phyloP scores from a whole-genome alignment of 1,284 basidiomycete species.

The Tausonia pullulans region DNA sequence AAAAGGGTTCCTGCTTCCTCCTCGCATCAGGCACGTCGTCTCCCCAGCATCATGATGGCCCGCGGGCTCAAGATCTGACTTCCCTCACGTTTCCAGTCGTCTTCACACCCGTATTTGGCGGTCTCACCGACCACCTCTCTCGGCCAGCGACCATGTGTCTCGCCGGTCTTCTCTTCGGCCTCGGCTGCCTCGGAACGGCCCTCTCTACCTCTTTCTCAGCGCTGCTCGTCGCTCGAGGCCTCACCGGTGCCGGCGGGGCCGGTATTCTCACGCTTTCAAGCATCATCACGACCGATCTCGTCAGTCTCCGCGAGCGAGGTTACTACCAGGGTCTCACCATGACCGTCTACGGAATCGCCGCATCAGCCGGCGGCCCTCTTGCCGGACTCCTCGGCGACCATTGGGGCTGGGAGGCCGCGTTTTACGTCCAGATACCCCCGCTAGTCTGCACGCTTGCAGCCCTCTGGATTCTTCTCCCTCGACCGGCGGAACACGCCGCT shows the following conservation, averaged over 20 bases:
- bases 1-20: constrained; percentile 6
- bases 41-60: no score
- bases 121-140: not conserved
- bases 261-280: constrained; percentile 33
- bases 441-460: constrained; percentile 25
- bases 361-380: constrained; percentile 31
- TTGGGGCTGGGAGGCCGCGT: constrained; percentile 30
- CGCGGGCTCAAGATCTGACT: no score
- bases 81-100: not conserved
- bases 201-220: constrained; percentile 26
- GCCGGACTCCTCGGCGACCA: constrained; percentile 31
- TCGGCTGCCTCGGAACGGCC: constrained; percentile 30
- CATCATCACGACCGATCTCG: constrained; percentile 34
- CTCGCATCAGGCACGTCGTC: not conserved
- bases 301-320: constrained; percentile 32
- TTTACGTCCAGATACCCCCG: constrained; percentile 23
- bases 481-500: not conserved
- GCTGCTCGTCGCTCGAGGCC: constrained; percentile 29
- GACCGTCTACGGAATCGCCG: constrained; percentile 32
- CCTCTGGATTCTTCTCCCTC: constrained; percentile 25
- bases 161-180: not conserved
- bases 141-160: not conserved
- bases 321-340: constrained; percentile 32
- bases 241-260: constrained; percentile 33
- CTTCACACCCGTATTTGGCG: constrained; percentile 12